A percentile compares a stretch with the other conserved stretches of the same genome.
Conservation (phyloP, 1,284 basidiomycete species). For the Microbotryum silenes-acaulis region DNA sequence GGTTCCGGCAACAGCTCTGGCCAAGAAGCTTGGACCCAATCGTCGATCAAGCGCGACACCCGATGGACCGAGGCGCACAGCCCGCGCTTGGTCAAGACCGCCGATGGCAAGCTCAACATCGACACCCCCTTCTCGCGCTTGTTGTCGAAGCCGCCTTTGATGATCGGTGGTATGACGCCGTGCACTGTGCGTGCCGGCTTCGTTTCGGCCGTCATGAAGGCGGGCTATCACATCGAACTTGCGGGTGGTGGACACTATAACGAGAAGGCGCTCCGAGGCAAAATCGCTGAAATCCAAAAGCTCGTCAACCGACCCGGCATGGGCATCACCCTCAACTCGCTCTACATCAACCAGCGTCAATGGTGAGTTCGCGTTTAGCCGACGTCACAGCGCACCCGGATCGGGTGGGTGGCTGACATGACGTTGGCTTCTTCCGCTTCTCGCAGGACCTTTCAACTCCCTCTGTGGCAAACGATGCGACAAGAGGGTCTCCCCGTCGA, state of each 20-base stretch:
- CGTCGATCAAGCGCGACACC: slow-evolving; percentile 64
- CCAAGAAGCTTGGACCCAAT: slow-evolving; percentile 70
- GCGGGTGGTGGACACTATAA: slow-evolving; percentile 98
- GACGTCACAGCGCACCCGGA: not conserved
- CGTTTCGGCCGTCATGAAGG: slow-evolving; percentile 81
- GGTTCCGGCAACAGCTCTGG: slow-evolving; percentile 57
- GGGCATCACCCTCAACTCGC: slow-evolving; percentile 85
- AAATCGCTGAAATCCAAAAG: slow-evolving; percentile 79
- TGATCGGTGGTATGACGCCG: slow-evolving; percentile 98
- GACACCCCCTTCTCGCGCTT: slow-evolving; percentile 95
- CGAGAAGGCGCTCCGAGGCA: slow-evolving; percentile 72
- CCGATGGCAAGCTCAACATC: slow-evolving; percentile 81
- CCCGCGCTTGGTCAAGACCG: slow-evolving; percentile 78
- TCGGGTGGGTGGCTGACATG: not conserved
- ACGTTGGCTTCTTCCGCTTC: not conserved
- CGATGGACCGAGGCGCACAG: slow-evolving; percentile 87
- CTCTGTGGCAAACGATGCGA: slow-evolving; percentile 95
- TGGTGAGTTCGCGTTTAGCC: slow-evolving; percentile 45
- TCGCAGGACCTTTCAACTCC: slow-evolving; percentile 71
- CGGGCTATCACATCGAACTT: slow-evolving; percentile 92
- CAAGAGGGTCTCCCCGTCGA: slow-evolving; percentile 90
- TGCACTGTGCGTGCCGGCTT: slow-evolving; percentile 87
- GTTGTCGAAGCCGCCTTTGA: slow-evolving; percentile 89
- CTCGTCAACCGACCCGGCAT: slow-evolving; percentile 69
- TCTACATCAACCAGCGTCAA: slow-evolving; percentile 98